Evolutionary conservation across 306 rosid genomes (phyloP).

Genomic region (Lathyrus sativus): DNA sequence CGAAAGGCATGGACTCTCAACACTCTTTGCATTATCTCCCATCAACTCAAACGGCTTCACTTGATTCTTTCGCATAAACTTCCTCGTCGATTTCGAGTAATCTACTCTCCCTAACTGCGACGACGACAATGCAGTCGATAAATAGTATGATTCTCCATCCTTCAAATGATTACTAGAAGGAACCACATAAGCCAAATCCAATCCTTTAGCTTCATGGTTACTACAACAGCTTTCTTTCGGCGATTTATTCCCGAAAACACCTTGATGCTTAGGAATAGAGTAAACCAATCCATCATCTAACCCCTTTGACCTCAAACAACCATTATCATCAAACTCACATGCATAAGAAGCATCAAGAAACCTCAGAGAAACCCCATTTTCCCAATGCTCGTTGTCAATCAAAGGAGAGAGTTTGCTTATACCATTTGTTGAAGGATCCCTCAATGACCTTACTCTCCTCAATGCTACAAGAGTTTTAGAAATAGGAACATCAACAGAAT

Average conservation of each 20-base stretch:
- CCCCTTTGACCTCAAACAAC: conserved; percentile 43
- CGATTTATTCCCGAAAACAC: conserved; percentile 38
- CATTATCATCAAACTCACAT: conserved; percentile 45
- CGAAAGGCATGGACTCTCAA: conserved; percentile 54
- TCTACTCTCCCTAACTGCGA: conserved; percentile 46
- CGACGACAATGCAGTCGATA: conserved; percentile 39
- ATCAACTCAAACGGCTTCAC: conserved; percentile 37
- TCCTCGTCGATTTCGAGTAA: conserved; percentile 37
- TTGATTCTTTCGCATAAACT: conserved; percentile 35
- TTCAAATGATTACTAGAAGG: conserved; percentile 50
- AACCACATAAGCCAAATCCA: conserved; percentile 41
- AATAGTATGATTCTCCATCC: conserved; percentile 48
- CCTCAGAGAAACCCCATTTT: conserved; percentile 62
- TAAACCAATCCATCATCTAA: conserved; percentile 26
- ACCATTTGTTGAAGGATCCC: conserved; percentile 84
- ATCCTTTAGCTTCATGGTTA: conserved; percentile 46
- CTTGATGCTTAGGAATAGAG: conserved; percentile 34
- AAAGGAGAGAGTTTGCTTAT: conserved; percentile 63
- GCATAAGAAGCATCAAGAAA: conserved; percentile 49
- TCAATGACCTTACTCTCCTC: conserved; percentile 86
- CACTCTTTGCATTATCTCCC: conserved; percentile 45
- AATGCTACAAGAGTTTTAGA: conserved; percentile 74
- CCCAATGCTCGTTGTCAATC: conserved; percentile 75
- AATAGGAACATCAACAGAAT: conserved; percentile 87
- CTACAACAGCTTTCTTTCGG: conserved; percentile 50